Conservation (phyloP, 805 yeast genomes). For the Candida easanensis region DNA sequence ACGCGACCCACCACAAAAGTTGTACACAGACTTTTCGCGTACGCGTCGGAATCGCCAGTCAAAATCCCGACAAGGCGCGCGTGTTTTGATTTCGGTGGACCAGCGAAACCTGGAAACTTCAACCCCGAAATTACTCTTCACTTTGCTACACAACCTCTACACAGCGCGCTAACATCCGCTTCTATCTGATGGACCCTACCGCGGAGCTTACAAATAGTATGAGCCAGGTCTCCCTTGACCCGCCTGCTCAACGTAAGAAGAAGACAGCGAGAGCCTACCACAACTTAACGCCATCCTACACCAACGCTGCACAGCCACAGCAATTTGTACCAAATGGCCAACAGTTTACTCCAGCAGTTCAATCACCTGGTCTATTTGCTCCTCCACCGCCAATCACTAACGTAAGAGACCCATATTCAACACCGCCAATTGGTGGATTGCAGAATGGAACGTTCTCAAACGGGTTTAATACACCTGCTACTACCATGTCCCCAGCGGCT, state of each 20-base stretch:
- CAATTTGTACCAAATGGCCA: background rate
- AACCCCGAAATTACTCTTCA: no score
- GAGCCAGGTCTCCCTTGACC: conserved; percentile 9
- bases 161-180: background rate
- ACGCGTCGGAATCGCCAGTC: background rate
- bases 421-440: conserved; percentile 1
- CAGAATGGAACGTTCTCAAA: background rate
- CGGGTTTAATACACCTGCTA: background rate
- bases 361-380: background rate
- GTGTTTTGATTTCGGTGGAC: conserved; percentile 5
- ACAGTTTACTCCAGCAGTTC: conserved; percentile 1
- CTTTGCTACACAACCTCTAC: no score
- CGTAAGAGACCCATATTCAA: background rate
- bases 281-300: conserved; percentile 6
- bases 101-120: no score
- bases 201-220: conserved; percentile 15
- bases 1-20: conserved; percentile 1
- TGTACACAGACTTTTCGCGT: conserved; percentile 1
- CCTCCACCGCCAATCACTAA: background rate
- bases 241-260: conserved; percentile 19
- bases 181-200: conserved; percentile 3
- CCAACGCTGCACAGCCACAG: background rate
- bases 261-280: conserved; percentile 27
- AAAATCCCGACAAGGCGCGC: conserved; percentile 1
- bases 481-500: conserved; percentile 1